Conservation (phyloP, 1,284 basidiomycete species). For the Papiliotrema terrestris region DNA sequence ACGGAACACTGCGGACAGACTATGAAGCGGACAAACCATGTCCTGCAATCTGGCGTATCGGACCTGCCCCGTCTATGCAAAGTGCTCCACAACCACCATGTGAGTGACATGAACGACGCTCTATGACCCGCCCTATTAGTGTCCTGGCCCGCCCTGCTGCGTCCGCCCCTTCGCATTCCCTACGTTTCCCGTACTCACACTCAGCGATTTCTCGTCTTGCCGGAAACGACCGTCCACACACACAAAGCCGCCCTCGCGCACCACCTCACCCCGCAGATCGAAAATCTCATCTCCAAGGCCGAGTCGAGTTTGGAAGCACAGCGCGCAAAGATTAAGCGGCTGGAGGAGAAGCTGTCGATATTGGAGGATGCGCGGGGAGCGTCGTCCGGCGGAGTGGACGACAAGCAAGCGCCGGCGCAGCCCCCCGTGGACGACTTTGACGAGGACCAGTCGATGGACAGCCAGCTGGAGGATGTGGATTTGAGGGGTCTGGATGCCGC, state of each 20-base stretch:
- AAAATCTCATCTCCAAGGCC: constrained; percentile 36
- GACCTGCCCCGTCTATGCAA: constrained; percentile 42
- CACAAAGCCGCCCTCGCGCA: constrained; percentile 37
- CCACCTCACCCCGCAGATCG: constrained; percentile 44
- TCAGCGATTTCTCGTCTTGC: constrained; percentile 46
- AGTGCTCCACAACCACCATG: constrained; percentile 41
- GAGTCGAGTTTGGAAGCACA: constrained; percentile 29
- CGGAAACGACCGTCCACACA: constrained; percentile 33
- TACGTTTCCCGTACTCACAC: neutral
- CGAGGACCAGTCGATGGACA: constrained; percentile 4
- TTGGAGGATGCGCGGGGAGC: constrained; percentile 20
- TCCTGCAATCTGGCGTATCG: constrained; percentile 32
- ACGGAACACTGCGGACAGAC: constrained; percentile 35
- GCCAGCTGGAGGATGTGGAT: constrained; percentile 30
- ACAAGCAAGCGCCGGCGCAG: neutral
- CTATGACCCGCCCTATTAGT: no score
- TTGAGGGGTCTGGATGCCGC: constrained; percentile 30
- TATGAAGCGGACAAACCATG: constrained; percentile 18
- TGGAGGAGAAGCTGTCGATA: constrained; percentile 39
- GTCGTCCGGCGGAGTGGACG: neutral
- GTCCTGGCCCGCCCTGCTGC: no score
- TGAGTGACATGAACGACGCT: no score
- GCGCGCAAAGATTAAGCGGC: constrained; percentile 17
- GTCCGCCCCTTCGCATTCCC: neutral
- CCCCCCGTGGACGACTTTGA: constrained; percentile 5